Evolutionary conservation across 2,329 filamentous ascomycete genomes (phyloP).

Genomic region (Chrysoporthe deuterocubensis): DNA sequence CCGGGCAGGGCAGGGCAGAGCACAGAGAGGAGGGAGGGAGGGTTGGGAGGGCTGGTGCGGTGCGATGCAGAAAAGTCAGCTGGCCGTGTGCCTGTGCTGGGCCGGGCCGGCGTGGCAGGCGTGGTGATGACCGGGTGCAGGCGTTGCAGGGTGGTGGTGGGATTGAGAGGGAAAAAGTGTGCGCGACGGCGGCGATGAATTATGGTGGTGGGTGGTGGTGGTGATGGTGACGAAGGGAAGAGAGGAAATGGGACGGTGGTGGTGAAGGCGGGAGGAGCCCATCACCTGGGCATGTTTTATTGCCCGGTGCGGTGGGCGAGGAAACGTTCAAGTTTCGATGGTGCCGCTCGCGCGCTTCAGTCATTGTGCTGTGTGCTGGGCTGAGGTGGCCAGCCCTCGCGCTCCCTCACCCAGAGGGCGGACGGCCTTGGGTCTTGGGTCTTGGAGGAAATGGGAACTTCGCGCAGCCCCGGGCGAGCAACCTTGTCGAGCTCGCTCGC

Average conservation of each 20-base stretch:
- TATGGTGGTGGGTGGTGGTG: slow-evolving; percentile 31
- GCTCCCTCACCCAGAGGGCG: slow-evolving; percentile 10
- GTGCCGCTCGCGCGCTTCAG: slow-evolving; percentile 19
- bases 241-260: slow-evolving; percentile 25
- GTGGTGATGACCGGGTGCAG: slow-evolving; percentile 15
- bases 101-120: slow-evolving; percentile 1
- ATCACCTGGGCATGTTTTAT: slow-evolving; percentile 24
- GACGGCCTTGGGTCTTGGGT: slow-evolving; percentile 7
- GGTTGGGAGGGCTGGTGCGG: slow-evolving; percentile 1
- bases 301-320: slow-evolving; percentile 22
- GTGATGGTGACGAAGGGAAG: slow-evolving; percentile 27
- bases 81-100: neutral
- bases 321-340: slow-evolving; percentile 25
- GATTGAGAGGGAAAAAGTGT: slow-evolving; percentile 21
- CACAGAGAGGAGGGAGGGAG: neutral
- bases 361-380: slow-evolving; percentile 26
- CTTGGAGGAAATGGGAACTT: slow-evolving; percentile 4
- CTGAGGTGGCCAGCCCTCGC: slow-evolving; percentile 17
- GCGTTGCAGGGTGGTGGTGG: slow-evolving; percentile 16
- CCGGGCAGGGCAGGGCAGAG: slow-evolving; percentile 6
- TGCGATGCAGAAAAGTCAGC: slow-evolving; percentile 18
- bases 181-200: slow-evolving; percentile 30
- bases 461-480: slow-evolving; percentile 8
- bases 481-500: slow-evolving; percentile 15
- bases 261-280: slow-evolving; percentile 21